phyloP scores from a whole-genome alignment of 2,329 filamentous ascomycete genomes.

The Alternaria tenuissima region DNA sequence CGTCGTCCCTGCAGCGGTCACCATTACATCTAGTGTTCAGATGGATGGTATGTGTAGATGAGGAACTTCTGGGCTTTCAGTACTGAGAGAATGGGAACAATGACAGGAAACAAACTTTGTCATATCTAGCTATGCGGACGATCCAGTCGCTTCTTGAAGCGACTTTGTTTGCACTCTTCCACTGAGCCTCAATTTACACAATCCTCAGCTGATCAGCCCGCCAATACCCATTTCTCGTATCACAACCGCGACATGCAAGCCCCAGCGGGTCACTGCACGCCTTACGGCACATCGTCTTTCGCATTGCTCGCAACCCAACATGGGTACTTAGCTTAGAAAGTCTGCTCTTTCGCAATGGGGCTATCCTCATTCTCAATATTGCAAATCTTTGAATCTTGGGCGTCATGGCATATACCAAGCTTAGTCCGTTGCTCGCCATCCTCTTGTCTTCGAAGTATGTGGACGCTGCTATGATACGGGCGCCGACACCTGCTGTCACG shows the following conservation, averaged over 20 bases:
- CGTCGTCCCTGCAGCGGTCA: conserved; percentile 2
- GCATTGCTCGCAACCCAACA: conserved; percentile 1
- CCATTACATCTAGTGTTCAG: background rate
- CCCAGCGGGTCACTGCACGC: conserved; percentile 16
- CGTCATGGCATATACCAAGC: conserved; percentile 9
- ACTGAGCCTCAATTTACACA: background rate
- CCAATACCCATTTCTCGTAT: conserved; percentile 8
- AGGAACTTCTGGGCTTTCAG: background rate
- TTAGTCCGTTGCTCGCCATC: conserved; percentile 9
- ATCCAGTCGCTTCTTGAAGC: background rate
- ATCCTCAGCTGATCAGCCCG: conserved; percentile 10
- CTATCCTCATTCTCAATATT: background rate
- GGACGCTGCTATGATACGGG: conserved; percentile 12
- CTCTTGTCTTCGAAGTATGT: conserved; percentile 4
- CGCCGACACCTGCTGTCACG: conserved; percentile 12
- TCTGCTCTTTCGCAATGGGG: conserved; percentile 1
- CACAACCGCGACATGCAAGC: conserved; percentile 11
- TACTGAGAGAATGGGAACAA: background rate
- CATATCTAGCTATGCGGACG: background rate
- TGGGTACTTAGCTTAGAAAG: conserved; percentile 4
- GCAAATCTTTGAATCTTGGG: background rate
- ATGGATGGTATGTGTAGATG: background rate
- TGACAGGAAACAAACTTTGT: background rate
- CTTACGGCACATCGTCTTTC: conserved; percentile 1
- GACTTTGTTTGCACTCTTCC: background rate